Evolutionary conservation across 345 rosid species (phyloP), one percentile per base, ranked within the genome.

Genomic region (Populus nigra): DNA sequence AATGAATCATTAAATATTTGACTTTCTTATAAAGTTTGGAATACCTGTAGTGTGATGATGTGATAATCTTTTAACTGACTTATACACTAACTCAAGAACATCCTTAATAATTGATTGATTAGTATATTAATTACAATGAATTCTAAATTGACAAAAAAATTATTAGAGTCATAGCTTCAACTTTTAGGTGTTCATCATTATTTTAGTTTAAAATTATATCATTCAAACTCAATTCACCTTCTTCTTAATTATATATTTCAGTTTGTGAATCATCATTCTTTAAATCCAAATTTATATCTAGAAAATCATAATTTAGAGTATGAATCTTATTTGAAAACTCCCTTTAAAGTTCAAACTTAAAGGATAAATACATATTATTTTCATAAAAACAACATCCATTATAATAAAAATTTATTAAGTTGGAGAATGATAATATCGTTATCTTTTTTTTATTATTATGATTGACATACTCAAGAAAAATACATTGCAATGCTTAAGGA

Each of bases 381-480:
- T 72, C 12, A 72, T 33, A 65, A 35, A 72, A 72, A 72, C 75
- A 3, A 55, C 47, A 72, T 72, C 29, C 20, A 72, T 31, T 17
- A 13, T 71, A 1, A 71, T 18, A 49, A 71, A 29, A 25, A 71
- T 71, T 12, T 7, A 5, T n/a, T 20, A 8, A 53, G 33, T 53
- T 20, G 10, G 20, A 33, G 47, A 47, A 72, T 55, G 65, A 72
- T 49, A 71, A 71, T 61, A 49, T 7, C 6, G 0, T 13, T 16
- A 71, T 0, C 1, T 39, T 0, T 38, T 5, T 5, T 36, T 39
- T 3, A n/a, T 67, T 35, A 7, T 67, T 7, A n/a, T 33, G n/a
- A 3, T 8, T 45, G 17, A 41, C 12, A 36, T 36, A 67, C 5
- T 22, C 47, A 35, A 67, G 23, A 15, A 65, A 65, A 5, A 31